These are phyloP conservation scores for Xylariaceae sp. DNA, from an alignment of 2,329 filamentous ascomycete species.

Conservation along the genomic window DNA sequence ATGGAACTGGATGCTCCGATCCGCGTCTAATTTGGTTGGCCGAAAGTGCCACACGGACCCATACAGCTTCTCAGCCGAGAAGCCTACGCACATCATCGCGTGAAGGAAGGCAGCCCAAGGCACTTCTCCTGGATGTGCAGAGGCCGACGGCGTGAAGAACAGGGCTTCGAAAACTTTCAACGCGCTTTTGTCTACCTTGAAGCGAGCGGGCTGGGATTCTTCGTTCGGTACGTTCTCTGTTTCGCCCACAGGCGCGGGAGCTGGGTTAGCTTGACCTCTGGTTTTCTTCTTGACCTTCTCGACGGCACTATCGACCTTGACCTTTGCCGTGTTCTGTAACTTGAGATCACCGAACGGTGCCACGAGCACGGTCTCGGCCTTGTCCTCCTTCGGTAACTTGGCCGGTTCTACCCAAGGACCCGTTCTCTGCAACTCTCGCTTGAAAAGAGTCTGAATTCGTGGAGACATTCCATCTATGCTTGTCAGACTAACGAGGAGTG, in stretches of 20 bases:
- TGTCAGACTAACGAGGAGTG: neutral
- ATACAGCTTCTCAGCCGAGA: slow-evolving; percentile 9
- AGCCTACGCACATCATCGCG: slow-evolving; percentile 3
- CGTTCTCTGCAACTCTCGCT: slow-evolving; percentile 1
- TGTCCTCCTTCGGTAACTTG: neutral
- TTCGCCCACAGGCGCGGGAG: neutral
- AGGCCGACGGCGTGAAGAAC: slow-evolving; percentile 1
- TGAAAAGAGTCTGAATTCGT: neutral
- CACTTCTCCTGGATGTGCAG: slow-evolving; percentile 1
- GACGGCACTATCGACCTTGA: neutral
- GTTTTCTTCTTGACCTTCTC: neutral
- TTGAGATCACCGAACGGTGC: too few species aligned
- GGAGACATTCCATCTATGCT: neutral
- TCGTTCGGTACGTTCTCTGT: neutral
- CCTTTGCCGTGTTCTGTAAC: neutral
- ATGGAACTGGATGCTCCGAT: slow-evolving; percentile 1
- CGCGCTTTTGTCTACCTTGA: slow-evolving; percentile 9
- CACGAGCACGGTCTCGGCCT: neutral
- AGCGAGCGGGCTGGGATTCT: neutral
- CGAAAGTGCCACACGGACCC: slow-evolving; percentile 14
- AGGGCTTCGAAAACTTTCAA: slow-evolving; percentile 7
- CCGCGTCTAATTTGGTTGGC: neutral
- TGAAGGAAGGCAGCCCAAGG: slow-evolving; percentile 16
- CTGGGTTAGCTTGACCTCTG: too few species aligned
- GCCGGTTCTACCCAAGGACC: slow-evolving; percentile 2